Conservation (phyloP, 768 basidiomycete genomes). For the Trametes maxima region DNA sequence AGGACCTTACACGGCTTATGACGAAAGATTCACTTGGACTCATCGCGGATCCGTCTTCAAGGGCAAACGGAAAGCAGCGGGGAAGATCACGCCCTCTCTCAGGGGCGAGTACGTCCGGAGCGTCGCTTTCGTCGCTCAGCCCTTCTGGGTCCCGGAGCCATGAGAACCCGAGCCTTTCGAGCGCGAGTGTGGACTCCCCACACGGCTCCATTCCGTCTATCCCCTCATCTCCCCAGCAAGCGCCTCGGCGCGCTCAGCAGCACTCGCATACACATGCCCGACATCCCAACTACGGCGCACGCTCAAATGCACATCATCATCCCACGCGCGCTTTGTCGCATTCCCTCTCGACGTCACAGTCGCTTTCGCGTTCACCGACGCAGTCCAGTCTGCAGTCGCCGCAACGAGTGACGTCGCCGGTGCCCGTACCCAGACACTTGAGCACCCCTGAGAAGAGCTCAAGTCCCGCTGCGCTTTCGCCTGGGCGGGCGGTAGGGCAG, state of each 20-base stretch:
- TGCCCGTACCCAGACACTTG: constrained; percentile 24
- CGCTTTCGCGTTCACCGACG: constrained; percentile 1
- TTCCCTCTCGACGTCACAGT: constrained; percentile 10
- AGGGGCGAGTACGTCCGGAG: constrained; percentile 1
- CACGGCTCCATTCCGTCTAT: constrained; percentile 83
- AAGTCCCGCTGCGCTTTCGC: constrained; percentile 62
- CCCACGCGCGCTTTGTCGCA: constrained; percentile 8
- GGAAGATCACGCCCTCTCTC: constrained; percentile 25
- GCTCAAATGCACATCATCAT: constrained; percentile 2
- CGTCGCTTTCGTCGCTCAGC: constrained; percentile 28
- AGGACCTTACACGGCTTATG: constrained; percentile 70
- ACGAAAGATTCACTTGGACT: constrained; percentile 75
- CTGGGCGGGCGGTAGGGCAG: constrained; percentile 55
- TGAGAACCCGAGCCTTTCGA: constrained; percentile 74
- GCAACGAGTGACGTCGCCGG: constrained; percentile 13
- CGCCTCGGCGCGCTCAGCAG: constrained; percentile 41
- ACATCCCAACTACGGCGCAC: constrained; percentile 3
- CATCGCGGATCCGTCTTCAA: constrained; percentile 41
- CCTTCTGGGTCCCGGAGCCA: constrained; percentile 46
- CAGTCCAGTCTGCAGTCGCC: constrained; percentile 14
- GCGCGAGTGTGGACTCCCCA: constrained; percentile 67
- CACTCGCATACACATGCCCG: constrained; percentile 9
- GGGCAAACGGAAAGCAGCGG: constrained; percentile 11
- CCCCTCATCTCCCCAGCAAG: constrained; percentile 66
- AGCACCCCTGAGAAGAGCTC: constrained; percentile 59